These are phyloP conservation scores for Chlorella sp. DNA, from an alignment of 139 green algal genomes.

Conservation along the genomic window DNA sequence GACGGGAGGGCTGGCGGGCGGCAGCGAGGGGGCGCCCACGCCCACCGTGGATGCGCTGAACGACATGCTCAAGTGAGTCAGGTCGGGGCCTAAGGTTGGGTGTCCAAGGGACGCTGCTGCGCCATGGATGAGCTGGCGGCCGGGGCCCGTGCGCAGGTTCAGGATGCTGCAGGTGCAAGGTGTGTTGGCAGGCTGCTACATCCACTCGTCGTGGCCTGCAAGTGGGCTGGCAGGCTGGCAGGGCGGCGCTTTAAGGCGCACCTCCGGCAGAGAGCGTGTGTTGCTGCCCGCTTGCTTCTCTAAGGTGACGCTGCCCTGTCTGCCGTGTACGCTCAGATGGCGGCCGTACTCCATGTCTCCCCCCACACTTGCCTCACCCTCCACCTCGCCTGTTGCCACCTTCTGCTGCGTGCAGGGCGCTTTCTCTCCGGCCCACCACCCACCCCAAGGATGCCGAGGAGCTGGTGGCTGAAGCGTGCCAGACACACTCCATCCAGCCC, in stretches of 20 bases:
- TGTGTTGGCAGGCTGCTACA: too few relatives aligned
- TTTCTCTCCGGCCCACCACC: conserved; percentile 16
- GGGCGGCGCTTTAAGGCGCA: not conserved
- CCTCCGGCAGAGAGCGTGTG: too few relatives aligned
- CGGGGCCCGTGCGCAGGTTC: too few relatives aligned
- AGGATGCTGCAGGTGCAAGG: too few relatives aligned
- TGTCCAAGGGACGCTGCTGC: too few relatives aligned
- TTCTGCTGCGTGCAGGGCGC: not conserved
- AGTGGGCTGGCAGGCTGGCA: too few relatives aligned
- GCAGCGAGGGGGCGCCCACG: not conserved
- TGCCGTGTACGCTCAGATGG: too few relatives aligned
- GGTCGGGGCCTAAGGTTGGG: too few relatives aligned
- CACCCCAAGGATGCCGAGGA: conserved; percentile 37
- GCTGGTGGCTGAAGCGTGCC: conserved; percentile 34
- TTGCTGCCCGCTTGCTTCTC: not conserved
- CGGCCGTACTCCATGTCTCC: too few relatives aligned
- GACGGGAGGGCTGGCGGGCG: not conserved
- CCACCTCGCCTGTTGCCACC: not conserved
- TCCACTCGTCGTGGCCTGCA: too few relatives aligned
- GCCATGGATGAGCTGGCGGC: too few relatives aligned
- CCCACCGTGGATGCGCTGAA: conserved; percentile 50
- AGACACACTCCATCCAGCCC: conserved; percentile 7
- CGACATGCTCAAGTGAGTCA: conserved; percentile 37
- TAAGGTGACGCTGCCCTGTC: too few relatives aligned
- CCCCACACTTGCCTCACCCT: not conserved